Base-by-base conservation (phyloP, 169 alveolate genomes). In the Plasmodium chabaudi region DNA sequence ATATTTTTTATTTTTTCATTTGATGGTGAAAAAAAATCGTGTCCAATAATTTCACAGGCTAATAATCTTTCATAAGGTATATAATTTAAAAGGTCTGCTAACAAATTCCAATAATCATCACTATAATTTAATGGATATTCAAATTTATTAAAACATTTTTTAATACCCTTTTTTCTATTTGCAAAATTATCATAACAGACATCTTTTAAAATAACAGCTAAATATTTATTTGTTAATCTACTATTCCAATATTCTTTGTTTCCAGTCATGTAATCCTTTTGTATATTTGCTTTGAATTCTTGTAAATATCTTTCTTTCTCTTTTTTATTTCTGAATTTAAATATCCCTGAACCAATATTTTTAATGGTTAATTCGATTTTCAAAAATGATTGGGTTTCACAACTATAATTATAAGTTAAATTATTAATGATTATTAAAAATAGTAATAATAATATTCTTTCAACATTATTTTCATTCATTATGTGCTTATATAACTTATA, bases 41-140 rank as follows among this genome's bases (percentile, higher is more conserved):
- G 88, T 5, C 93, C 93, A 42, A 88, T 55, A 61, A 88, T 59
- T 65, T 88, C 88, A 70, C 79, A 77, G 44, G 93, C 84, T 82
- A 77, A 61, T 56, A 88, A 49, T 49, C 92, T 87, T 71, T 87
- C 84, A 53, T 61, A 68, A 6, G 93, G 87, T 34, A 77, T 72
- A 64, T 72, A 70, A 21, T 73, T 74, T 64, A 88, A 72, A 72
- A 88, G 87, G 5, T 74, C 60, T 12, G 87, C 75, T 71, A 88
- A 70, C 15, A 88, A 68, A 63, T 72, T 57, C 89, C 89, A 79
- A 47, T 55, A 79, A 46, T 79, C 89, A 67, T 79, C 84, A 64
- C 89, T 79, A 79, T 79, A 79, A 53, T 79, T 67, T 67, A 79
- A 25, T 44, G 89, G 89, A 27, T 39, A 67, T 60, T 79, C 89